phyloP scores from a whole-genome alignment of 2,329 filamentous ascomycete species.

The Colletotrichum tanaceti region DNA sequence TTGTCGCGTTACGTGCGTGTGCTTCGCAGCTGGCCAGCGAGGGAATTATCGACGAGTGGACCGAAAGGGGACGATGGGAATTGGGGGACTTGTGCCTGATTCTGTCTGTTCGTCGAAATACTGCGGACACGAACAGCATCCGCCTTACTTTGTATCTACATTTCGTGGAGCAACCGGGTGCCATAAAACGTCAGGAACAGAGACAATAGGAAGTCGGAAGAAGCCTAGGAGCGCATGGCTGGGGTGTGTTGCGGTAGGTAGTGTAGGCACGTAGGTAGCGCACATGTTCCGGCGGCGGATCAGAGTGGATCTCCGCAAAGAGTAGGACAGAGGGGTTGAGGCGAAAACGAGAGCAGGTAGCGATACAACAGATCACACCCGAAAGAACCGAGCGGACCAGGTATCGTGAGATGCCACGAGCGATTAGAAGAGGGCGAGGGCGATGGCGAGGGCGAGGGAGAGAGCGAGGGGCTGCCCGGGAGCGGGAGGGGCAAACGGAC shows the following conservation, averaged over 20 bases:
- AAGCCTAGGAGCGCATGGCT: background rate
- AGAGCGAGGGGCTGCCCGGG: no score
- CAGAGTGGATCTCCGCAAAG: conserved; percentile 6
- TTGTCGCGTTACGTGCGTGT: background rate
- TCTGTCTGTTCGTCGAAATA: background rate
- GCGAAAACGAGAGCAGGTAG: background rate
- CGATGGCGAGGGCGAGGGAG: background rate
- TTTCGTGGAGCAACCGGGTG: background rate
- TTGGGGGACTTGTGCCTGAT: background rate
- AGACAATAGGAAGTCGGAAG: conserved; percentile 7
- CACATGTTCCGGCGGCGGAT: conserved; percentile 1
- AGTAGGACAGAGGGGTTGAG: background rate
- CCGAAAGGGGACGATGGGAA: background rate
- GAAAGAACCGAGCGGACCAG: background rate
- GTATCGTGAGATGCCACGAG: conserved; percentile 7
- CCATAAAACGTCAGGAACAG: conserved; percentile 18
- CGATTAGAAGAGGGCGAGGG: background rate
- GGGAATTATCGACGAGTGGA: conserved; percentile 9
- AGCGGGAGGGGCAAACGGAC: background rate
- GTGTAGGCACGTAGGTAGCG: background rate
- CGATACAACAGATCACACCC: background rate
- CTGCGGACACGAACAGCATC: background rate
- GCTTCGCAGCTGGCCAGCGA: conserved; percentile 2
- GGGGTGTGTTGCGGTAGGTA: background rate
- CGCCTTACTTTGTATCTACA: conserved; percentile 4